phyloP scores from a whole-genome alignment of 2,329 filamentous ascomycete genomes.

The Cladosporium sp. region DNA sequence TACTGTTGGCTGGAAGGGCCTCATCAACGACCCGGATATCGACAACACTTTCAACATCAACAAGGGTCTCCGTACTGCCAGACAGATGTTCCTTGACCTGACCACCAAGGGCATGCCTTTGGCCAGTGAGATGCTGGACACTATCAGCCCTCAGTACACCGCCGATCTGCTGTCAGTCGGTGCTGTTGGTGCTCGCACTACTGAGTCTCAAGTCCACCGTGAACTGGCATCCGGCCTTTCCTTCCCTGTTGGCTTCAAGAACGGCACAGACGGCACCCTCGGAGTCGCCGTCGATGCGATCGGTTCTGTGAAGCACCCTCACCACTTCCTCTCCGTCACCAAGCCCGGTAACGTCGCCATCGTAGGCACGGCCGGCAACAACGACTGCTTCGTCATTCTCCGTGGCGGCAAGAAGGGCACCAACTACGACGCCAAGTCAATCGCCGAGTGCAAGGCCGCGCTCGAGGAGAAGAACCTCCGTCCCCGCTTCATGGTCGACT shows the following conservation, averaged over 20 bases:
- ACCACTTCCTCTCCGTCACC: constrained; percentile 98
- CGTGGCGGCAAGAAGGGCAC: constrained; percentile 87
- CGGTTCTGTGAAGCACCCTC: constrained; percentile 70
- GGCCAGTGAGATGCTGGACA: constrained; percentile 97
- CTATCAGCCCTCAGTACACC: constrained; percentile 96
- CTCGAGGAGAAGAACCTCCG: constrained; percentile 78
- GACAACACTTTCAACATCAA: constrained; percentile 98
- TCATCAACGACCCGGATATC: constrained; percentile 99
- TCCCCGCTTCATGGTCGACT: constrained; percentile 95
- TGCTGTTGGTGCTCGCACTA: constrained; percentile 92
- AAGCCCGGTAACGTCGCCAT: constrained; percentile 96
- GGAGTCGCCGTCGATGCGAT: constrained; percentile 94
- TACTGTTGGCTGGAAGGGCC: constrained; percentile 96
- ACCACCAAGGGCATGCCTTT: constrained; percentile 87
- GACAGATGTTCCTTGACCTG: constrained; percentile 88
- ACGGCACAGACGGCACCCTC: constrained; percentile 90
- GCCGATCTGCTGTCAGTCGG: constrained; percentile 93
- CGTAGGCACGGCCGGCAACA: constrained; percentile 86
- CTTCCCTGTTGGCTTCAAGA: constrained; percentile 99
- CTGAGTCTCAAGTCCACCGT: constrained; percentile 92
- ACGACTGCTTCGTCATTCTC: constrained; percentile 96
- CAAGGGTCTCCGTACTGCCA: constrained; percentile 89
- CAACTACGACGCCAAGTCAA: constrained; percentile 85
- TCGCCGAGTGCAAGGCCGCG: constrained; percentile 72
- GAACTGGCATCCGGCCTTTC: constrained; percentile 92